Percentiles rank a stretch among this genome's conserved stretches.
phyloP scores from a whole-genome alignment of 169 alveolate species.

The Plasmodium vivax region DNA sequence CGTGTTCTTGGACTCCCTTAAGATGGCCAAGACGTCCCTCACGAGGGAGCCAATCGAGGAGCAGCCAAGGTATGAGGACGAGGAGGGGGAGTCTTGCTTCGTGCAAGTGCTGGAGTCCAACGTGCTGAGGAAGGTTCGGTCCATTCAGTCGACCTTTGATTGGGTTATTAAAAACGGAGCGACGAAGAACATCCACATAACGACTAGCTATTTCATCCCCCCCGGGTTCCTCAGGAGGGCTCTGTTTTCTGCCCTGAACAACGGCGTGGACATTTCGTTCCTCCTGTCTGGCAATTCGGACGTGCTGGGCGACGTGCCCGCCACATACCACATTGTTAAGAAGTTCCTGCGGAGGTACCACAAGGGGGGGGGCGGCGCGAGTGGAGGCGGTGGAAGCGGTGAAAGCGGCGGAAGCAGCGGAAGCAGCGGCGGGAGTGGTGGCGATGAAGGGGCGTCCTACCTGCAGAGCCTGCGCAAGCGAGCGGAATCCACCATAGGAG shows the following conservation, averaged over 20 bases:
- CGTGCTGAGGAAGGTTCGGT: slow-evolving; percentile 77
- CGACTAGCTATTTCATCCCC: slow-evolving; percentile 89
- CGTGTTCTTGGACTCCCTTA: slow-evolving; percentile 77
- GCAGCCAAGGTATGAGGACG: slow-evolving; percentile 70
- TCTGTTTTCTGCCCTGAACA: slow-evolving; percentile 78
- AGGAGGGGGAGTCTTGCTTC: slow-evolving; percentile 40
- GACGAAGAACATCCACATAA: slow-evolving; percentile 76
- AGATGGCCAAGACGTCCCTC: slow-evolving; percentile 62
- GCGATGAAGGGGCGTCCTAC: background rate
- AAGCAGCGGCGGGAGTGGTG: no score
- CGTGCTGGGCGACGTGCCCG: slow-evolving; percentile 84
- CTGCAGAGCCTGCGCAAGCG: slow-evolving; percentile 32
- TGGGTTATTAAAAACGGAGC: slow-evolving; percentile 78
- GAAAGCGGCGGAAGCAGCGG: no score
- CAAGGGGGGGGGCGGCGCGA: background rate
- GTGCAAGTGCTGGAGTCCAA: slow-evolving; percentile 84
- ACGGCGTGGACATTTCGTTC: slow-evolving; percentile 79
- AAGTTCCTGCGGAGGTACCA: slow-evolving; percentile 72
- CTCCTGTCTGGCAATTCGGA: slow-evolving; percentile 89
- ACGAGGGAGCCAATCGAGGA: slow-evolving; percentile 44
- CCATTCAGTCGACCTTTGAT: slow-evolving; percentile 73
- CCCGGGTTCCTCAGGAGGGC: slow-evolving; percentile 86
- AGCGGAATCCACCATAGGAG: slow-evolving; percentile 26
- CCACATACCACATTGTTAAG: slow-evolving; percentile 83
- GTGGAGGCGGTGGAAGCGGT: no score